These are phyloP conservation scores for Fraxinus pennsylvanica DNA, from an alignment of 257 asterid genomes.

Conservation along the genomic window DNA sequence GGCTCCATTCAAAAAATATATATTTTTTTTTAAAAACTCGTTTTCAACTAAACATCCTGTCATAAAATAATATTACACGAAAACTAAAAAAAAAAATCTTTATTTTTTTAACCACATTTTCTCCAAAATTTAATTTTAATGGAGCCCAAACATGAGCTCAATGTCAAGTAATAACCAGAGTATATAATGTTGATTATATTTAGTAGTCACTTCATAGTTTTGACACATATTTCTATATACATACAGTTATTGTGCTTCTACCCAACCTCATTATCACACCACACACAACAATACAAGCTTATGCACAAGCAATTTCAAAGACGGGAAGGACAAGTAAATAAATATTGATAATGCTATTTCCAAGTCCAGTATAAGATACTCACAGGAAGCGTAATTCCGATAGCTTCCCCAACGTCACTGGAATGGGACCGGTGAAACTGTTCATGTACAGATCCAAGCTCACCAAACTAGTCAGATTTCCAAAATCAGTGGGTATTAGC, in stretches of 20 bases:
- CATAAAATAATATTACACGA: no score
- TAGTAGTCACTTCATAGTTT: not conserved
- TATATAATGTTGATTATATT: not conserved
- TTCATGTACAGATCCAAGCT: slow-evolving; percentile 98
- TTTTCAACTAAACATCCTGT: no score
- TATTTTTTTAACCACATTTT: no score
- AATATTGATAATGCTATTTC: slow-evolving; percentile 10
- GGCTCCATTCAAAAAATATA: no score
- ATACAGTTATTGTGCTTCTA: not conserved
- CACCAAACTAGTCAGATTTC: slow-evolving; percentile 93
- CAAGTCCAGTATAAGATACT: slow-evolving; percentile 41
- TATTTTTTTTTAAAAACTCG: no score
- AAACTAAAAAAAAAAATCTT: no score
- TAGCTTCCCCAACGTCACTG: slow-evolving; percentile 82
- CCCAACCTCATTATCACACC: not conserved
- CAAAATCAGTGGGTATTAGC: slow-evolving; percentile 78
- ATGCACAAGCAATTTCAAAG: slow-evolving; percentile 2
- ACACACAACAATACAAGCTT: not conserved
- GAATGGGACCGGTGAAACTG: slow-evolving; percentile 83
- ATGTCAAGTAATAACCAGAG: not conserved
- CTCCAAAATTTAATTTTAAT: no score
- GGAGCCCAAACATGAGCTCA: no score
- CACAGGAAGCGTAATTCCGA: slow-evolving; percentile 88
- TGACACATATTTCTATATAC: not conserved
- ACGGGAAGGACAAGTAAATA: not conserved